phyloP scores from a whole-genome alignment of 225 moss, liverwort and hornwort genomes.

The Rhytidiadelphus loreus region DNA sequence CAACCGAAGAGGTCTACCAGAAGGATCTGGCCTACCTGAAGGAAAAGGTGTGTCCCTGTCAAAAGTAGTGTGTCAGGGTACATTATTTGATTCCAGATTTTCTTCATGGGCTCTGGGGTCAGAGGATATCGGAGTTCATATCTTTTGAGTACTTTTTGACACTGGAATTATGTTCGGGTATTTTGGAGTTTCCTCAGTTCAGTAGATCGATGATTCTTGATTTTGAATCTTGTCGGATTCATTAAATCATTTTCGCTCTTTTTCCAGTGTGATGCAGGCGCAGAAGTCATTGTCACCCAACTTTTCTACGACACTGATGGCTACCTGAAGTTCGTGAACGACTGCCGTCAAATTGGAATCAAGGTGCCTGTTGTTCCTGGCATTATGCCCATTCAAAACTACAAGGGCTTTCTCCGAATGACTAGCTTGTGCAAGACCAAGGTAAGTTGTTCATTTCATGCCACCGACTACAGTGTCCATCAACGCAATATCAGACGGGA shows the following conservation, averaged over 20 bases:
- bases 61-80: not conserved
- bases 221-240: not conserved
- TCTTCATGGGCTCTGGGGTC: not conserved
- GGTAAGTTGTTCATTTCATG: constrained; percentile 9
- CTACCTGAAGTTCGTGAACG: constrained; percentile 84
- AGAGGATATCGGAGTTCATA: not conserved
- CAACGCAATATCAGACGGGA: not conserved
- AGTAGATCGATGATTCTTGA: not conserved
- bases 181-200: not conserved
- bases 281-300: constrained; percentile 83
- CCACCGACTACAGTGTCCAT: not conserved
- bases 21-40: constrained; percentile 51
- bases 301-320: constrained; percentile 83
- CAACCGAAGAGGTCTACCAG: constrained; percentile 30
- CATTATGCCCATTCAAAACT: constrained; percentile 96
- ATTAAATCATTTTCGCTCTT: not conserved
- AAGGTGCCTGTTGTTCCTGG: constrained; percentile 81
- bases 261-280: constrained; percentile 81
- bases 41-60: constrained; percentile 21
- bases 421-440: constrained; percentile 93
- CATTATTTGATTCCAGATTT: not conserved
- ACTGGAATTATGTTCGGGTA: not conserved
- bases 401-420: constrained; percentile 93
- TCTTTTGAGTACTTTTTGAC: not conserved
- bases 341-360: constrained; percentile 93